A percentile compares a stretch with the other conserved stretches of the same genome.
These are phyloP conservation scores for Apiotrichum veenhuisii DNA, from an alignment of 1,284 basidiomycete genomes.

Conservation along the genomic window DNA sequence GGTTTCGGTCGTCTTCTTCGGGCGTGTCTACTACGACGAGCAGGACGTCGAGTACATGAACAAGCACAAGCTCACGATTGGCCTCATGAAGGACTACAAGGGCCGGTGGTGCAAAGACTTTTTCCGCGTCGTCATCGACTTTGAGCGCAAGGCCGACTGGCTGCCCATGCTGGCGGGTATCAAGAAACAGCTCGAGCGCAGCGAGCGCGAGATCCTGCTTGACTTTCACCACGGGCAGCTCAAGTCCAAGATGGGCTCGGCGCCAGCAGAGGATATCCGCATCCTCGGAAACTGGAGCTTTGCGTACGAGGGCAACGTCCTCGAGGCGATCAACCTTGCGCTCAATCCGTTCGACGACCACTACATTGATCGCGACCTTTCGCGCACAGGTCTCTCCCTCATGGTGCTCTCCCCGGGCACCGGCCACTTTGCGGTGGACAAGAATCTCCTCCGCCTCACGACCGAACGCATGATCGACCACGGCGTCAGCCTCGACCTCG, in stretches of 20 bases:
- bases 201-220: slow-evolving; percentile 79
- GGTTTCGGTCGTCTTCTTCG: slow-evolving; percentile 90
- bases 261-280: slow-evolving; percentile 29
- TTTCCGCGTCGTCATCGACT: slow-evolving; percentile 87
- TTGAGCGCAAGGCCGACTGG: slow-evolving; percentile 85
- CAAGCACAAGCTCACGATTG: slow-evolving; percentile 52
- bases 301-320: slow-evolving; percentile 86
- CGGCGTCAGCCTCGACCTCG: slow-evolving; percentile 83
- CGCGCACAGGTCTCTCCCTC: slow-evolving; percentile 81
- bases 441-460: slow-evolving; percentile 82
- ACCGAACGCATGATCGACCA: slow-evolving; percentile 95
- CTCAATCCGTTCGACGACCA: slow-evolving; percentile 92
- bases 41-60: slow-evolving; percentile 67
- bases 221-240: slow-evolving; percentile 62
- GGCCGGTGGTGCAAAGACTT: slow-evolving; percentile 91
- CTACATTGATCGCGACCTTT: slow-evolving; percentile 92
- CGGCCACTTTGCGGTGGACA: slow-evolving; percentile 88
- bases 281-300: slow-evolving; percentile 49
- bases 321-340: slow-evolving; percentile 90
- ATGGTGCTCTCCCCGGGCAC: slow-evolving; percentile 90
- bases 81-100: slow-evolving; percentile 67
- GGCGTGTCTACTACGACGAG: slow-evolving; percentile 85
- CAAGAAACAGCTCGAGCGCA: slow-evolving; percentile 82
- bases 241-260: slow-evolving; percentile 15
- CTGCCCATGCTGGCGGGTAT: slow-evolving; percentile 76